Conservation (phyloP, 2,329 filamentous ascomycete genomes). For the Ascochyta koolunga region DNA sequence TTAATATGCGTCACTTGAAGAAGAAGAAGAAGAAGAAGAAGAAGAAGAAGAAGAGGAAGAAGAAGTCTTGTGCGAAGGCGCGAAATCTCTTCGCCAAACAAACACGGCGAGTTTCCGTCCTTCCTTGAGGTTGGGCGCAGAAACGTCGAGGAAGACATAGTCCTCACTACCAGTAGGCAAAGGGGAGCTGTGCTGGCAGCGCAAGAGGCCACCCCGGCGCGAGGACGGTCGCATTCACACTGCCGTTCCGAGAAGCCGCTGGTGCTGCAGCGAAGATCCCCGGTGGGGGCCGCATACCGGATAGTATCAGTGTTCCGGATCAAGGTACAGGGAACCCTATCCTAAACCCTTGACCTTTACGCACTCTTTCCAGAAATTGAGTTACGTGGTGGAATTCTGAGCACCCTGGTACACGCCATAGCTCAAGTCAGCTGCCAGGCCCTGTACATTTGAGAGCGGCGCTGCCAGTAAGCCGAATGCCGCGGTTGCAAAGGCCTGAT, state of each 20-base stretch:
- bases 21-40: no score
- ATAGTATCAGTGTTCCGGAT: conserved; percentile 17
- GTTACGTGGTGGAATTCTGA: conserved; percentile 19
- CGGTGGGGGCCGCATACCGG: conserved; percentile 27
- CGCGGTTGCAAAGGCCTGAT: background rate
- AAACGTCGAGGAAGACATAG: conserved; percentile 49
- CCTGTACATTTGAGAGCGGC: background rate
- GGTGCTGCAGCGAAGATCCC: conserved; percentile 23
- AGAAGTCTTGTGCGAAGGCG: no score
- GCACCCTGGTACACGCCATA: conserved; percentile 29
- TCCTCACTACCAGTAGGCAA: conserved; percentile 35
- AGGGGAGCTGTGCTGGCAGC: background rate
- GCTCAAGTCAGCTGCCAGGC: conserved; percentile 22
- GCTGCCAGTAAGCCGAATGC: conserved; percentile 2
- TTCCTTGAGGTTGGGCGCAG: conserved; percentile 31
- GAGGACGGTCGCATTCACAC: conserved; percentile 16
- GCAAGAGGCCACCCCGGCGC: conserved; percentile 26
- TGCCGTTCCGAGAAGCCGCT: conserved; percentile 2
- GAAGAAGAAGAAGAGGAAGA: no score
- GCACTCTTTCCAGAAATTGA: conserved; percentile 37
- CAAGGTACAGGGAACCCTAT: background rate
- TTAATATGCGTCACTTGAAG: background rate
- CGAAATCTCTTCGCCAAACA: conserved; percentile 14
- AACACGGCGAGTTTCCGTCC: conserved; percentile 42
- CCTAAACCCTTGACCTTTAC: background rate